Conservation (phyloP, 2,329 filamentous ascomycete species). For the Trichoderma sp. region DNA sequence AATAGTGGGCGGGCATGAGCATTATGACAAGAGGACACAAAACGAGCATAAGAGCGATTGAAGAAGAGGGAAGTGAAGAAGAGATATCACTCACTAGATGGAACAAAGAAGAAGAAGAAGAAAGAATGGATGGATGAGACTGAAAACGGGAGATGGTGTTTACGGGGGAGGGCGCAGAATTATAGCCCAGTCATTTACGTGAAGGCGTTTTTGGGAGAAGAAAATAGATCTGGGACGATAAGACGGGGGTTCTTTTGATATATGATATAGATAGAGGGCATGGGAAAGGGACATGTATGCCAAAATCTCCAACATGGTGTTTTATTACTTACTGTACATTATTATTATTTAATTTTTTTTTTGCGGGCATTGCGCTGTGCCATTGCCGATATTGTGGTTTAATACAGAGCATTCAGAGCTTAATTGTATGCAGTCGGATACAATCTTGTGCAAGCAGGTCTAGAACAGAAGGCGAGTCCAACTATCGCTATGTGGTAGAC, state of each 20-base stretch:
- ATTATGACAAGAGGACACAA: slow-evolving; percentile 17
- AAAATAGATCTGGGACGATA: slow-evolving; percentile 34
- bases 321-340: slow-evolving; percentile 26
- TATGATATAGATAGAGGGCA: slow-evolving; percentile 33
- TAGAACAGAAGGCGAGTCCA: neutral
- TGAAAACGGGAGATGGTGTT: too few species aligned
- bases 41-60: neutral
- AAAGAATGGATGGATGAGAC: too few species aligned
- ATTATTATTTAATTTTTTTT: too few species aligned
- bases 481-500: neutral
- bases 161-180: slow-evolving; percentile 16
- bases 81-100: slow-evolving; percentile 2
- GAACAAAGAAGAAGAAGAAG: neutral
- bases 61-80: neutral
- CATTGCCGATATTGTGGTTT: neutral
- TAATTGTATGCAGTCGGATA: neutral
- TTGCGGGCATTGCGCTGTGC: neutral
- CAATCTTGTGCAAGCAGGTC: neutral
- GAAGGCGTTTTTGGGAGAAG: slow-evolving; percentile 12
- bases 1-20: slow-evolving; percentile 7
- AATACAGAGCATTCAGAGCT: neutral
- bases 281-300: slow-evolving; percentile 27
- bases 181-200: slow-evolving; percentile 12
- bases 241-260: slow-evolving; percentile 28
- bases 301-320: slow-evolving; percentile 32